Evolutionary conservation across 495 filamentous ascomycete species (phyloP).

Genomic region (Lichenothelia convexa): DNA sequence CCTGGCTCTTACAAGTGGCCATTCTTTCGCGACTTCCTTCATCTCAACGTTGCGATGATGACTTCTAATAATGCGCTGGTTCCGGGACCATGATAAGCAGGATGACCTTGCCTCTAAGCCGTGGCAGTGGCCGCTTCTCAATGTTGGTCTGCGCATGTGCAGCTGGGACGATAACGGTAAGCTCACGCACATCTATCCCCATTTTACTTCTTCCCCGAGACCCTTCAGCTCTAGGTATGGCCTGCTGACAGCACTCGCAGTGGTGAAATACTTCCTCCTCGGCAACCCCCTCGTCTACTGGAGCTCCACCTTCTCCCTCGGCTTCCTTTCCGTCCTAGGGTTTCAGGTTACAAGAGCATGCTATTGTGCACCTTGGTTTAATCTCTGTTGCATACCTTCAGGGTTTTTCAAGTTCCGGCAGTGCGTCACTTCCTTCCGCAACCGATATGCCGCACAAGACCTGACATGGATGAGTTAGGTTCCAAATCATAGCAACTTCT

Average conservation of each 20-base stretch:
- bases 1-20: conserved; percentile 90
- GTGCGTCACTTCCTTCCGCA: no score
- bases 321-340: no score
- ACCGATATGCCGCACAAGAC: no score
- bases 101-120: conserved; percentile 91
- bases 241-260: conserved; percentile 9
- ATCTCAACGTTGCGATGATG: conserved; percentile 99
- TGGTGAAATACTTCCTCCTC: conserved; percentile 94
- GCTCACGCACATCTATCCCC: no score
- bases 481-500: no score
- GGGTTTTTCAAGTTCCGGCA: no score
- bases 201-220: not conserved
- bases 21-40: conserved; percentile 90
- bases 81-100: conserved; percentile 95
- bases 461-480: no score
- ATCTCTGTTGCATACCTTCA: no score
- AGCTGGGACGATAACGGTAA: conserved; percentile 77
- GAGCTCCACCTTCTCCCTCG: conserved; percentile 68
- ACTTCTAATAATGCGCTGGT: conserved; percentile 98
- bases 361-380: no score
- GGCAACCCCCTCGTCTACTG: conserved; percentile 95
- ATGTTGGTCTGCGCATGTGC: conserved; percentile 95
- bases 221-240: not conserved
- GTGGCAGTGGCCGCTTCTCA: conserved; percentile 95
- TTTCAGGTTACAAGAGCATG: no score